These are phyloP conservation scores for Cercospora janseana DNA, from an alignment of 2,329 filamentous ascomycete species.

Conservation along the genomic window DNA sequence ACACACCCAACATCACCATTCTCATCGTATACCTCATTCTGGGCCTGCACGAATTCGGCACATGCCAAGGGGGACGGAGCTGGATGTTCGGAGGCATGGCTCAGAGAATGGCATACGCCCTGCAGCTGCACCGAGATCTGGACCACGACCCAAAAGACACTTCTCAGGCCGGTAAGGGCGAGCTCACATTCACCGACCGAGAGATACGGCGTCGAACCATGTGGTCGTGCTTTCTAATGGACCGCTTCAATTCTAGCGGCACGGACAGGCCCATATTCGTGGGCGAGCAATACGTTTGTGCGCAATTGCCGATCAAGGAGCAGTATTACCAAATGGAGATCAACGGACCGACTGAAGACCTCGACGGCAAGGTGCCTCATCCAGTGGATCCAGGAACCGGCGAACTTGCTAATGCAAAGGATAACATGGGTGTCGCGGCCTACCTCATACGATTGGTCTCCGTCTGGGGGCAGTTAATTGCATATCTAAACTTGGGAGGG, in stretches of 20 bases:
- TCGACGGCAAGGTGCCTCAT: conserved; percentile 68
- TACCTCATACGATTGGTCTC: conserved; percentile 84
- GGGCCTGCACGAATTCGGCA: conserved; percentile 92
- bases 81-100: conserved; percentile 96
- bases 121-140: conserved; percentile 89
- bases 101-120: conserved; percentile 92
- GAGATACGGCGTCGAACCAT: conserved; percentile 91
- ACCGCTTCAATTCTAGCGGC: conserved; percentile 93
- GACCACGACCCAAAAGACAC: conserved; percentile 59
- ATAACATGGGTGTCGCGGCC: conserved; percentile 92
- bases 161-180: conserved; percentile 27
- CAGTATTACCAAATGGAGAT: conserved; percentile 88
- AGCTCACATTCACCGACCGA: conserved; percentile 76
- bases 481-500: conserved; percentile 86
- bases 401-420: conserved; percentile 63
- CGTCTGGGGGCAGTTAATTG: conserved; percentile 85
- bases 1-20: conserved; percentile 94
- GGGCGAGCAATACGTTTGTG: conserved; percentile 81
- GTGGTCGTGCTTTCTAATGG: conserved; percentile 98
- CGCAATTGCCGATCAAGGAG: conserved; percentile 88
- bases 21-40: conserved; percentile 85
- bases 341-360: conserved; percentile 77
- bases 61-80: conserved; percentile 90
- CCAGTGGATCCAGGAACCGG: conserved; percentile 62
- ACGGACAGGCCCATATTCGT: conserved; percentile 90